Evolutionary conservation across 139 green algal species (phyloP).

Genomic region (Chlamydomonas asymmetrica): DNA sequence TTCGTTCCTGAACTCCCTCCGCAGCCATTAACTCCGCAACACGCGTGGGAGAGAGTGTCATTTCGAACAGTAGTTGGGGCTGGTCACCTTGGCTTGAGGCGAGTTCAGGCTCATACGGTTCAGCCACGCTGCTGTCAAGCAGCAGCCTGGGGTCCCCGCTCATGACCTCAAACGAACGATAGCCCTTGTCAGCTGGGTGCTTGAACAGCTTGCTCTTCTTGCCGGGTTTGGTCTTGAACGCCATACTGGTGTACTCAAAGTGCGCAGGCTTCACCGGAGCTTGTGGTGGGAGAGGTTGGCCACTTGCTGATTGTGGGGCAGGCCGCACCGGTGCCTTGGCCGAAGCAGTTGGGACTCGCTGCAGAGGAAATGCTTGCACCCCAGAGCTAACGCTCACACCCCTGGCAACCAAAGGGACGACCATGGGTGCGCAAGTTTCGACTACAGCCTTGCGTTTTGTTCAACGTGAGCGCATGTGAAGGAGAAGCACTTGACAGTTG

Average conservation of each 20-base stretch:
- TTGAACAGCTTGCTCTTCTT: not conserved
- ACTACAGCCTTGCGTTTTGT: not conserved
- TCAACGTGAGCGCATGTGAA: too few species aligned
- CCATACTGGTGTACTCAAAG: conserved; percentile 22
- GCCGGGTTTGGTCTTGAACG: conserved; percentile 13
- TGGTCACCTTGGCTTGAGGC: not conserved
- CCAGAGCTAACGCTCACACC: too few species aligned
- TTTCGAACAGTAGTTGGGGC: not conserved
- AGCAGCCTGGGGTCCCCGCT: conserved; percentile 12
- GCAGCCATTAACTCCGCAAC: not conserved
- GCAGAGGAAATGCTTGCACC: not conserved
- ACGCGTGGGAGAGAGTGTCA: not conserved
- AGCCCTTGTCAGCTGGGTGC: not conserved
- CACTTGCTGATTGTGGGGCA: not conserved
- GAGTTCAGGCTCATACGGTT: not conserved
- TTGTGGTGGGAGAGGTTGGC: not conserved
- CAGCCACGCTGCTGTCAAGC: too few species aligned
- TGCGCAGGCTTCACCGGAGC: conserved; percentile 1
- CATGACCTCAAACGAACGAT: conserved; percentile 13
- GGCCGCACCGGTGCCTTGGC: too few species aligned
- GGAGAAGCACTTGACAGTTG: too few species aligned
- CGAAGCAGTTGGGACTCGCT: not conserved
- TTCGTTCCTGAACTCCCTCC: not conserved
- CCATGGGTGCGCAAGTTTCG: not conserved
- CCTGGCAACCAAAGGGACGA: not conserved